These are phyloP conservation scores for Pigoraptor vietnamica DNA, from an alignment of 78 protist genomes.

Conservation along the genomic window DNA sequence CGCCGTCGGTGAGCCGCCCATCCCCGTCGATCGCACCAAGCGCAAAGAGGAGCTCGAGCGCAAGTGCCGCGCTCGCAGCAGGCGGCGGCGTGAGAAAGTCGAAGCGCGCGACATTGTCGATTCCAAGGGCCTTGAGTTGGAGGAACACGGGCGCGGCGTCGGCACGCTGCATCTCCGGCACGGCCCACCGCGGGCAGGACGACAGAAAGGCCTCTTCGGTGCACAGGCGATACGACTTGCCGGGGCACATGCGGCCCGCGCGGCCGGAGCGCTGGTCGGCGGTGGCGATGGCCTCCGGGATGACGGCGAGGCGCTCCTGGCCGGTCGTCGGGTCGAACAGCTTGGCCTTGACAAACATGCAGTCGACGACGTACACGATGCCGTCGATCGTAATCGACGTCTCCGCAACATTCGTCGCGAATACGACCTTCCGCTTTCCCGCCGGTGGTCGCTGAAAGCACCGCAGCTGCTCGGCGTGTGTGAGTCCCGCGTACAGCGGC, in stretches of 20 bases:
- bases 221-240: conserved; percentile 50
- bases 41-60: conserved; percentile 60
- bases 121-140: conserved; percentile 75
- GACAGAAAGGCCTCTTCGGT: not conserved
- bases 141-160: conserved; percentile 63
- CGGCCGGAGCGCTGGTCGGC: conserved; percentile 91
- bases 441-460: conserved; percentile 47
- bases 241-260: conserved; percentile 86
- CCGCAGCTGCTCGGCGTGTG: conserved; percentile 72
- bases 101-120: conserved; percentile 72
- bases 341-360: conserved; percentile 77
- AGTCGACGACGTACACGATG: conserved; percentile 88
- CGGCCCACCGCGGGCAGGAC: not conserved
- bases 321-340: conserved; percentile 61
- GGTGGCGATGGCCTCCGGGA: conserved; percentile 45
- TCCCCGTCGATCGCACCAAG: conserved; percentile 69
- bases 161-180: conserved; percentile 76
- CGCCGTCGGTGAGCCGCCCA: conserved; percentile 54
- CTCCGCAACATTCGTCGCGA: conserved; percentile 94
- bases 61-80: conserved; percentile 22
- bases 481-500: conserved; percentile 90
- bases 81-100: conserved; percentile 84
- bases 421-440: conserved; percentile 72
- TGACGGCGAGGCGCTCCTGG: conserved; percentile 83
- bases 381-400: conserved; percentile 92